Percentiles rank a stretch among this genome's conserved stretches.
Conservation (phyloP, 2,329 filamentous ascomycete species). For the Verticillium zaregamsianum region DNA sequence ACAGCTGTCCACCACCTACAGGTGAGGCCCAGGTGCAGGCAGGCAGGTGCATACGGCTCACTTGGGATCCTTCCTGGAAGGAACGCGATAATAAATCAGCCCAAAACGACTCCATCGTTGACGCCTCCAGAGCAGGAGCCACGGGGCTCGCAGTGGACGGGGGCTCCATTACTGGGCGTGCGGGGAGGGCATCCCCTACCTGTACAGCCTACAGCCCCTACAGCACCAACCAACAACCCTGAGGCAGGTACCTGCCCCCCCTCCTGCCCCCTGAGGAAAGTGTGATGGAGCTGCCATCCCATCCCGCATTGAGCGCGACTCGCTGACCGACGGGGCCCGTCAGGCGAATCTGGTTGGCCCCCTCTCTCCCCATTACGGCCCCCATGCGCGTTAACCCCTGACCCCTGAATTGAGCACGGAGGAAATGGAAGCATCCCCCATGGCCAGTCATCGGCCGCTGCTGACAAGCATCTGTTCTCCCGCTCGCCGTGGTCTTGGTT, state of each 20-base stretch:
- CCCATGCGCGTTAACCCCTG: not conserved
- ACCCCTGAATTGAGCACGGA: not conserved
- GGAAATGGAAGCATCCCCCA: not conserved
- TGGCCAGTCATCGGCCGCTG: not conserved
- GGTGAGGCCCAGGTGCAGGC: not conserved
- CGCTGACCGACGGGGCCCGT: not conserved
- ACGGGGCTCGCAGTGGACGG: not conserved
- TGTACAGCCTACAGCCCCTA: not conserved
- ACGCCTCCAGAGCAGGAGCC: not conserved
- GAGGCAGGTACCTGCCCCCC: not conserved
- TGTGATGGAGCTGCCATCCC: not conserved
- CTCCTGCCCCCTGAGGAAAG: not conserved
- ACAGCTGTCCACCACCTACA: not conserved
- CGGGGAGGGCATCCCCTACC: not conserved
- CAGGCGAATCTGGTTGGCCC: not conserved
- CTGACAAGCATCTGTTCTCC: not conserved
- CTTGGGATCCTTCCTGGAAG: not conserved
- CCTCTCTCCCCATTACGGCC: not conserved
- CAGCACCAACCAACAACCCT: too few species aligned
- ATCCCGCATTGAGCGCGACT: not conserved
- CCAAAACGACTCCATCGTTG: not conserved
- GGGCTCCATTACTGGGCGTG: not conserved
- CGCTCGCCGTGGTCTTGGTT: too few species aligned
- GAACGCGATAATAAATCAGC: not conserved
- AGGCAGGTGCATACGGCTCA: not conserved